A percentile compares a stretch with the other conserved stretches of the same genome.
Evolutionary conservation across 2,329 filamentous ascomycete genomes (phyloP).

Genomic region (Byssoonygena ceratinophila): DNA sequence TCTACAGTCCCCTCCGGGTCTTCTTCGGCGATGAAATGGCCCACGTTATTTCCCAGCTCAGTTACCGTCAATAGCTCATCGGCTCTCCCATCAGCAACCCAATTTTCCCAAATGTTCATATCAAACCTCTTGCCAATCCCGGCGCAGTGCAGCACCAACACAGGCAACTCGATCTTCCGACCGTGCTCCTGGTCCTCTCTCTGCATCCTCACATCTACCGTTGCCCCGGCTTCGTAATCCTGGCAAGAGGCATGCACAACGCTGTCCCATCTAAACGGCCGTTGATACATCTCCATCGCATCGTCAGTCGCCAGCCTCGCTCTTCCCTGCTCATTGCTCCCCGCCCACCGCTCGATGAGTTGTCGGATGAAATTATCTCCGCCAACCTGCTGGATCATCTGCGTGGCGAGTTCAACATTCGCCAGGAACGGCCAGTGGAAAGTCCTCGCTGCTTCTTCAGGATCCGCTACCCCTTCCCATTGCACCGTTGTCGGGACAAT

Average conservation of each 20-base stretch:
- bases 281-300: constrained; percentile 37
- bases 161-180: constrained; percentile 35
- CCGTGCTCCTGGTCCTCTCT: constrained; percentile 37
- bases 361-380: constrained; percentile 31
- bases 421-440: constrained; percentile 47
- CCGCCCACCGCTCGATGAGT: constrained; percentile 27
- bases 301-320: constrained; percentile 22
- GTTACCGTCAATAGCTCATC: constrained; percentile 25
- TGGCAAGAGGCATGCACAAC: constrained; percentile 37
- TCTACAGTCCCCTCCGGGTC: constrained; percentile 27
- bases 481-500: constrained; percentile 42
- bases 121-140: constrained; percentile 38
- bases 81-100: constrained; percentile 29
- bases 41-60: constrained; percentile 28
- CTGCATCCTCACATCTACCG: constrained; percentile 36
- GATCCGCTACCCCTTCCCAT: constrained; percentile 35
- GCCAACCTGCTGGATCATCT: constrained; percentile 37
- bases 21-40: constrained; percentile 41
- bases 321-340: constrained; percentile 15
- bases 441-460: constrained; percentile 30
- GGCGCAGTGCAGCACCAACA: constrained; percentile 38
- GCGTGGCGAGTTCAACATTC: constrained; percentile 35
- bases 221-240: constrained; percentile 40
- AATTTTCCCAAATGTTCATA: constrained; percentile 38
- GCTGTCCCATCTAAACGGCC: constrained; percentile 33